Conservation (phyloP, 805 yeast genomes). For the Candida insectalens region DNA sequence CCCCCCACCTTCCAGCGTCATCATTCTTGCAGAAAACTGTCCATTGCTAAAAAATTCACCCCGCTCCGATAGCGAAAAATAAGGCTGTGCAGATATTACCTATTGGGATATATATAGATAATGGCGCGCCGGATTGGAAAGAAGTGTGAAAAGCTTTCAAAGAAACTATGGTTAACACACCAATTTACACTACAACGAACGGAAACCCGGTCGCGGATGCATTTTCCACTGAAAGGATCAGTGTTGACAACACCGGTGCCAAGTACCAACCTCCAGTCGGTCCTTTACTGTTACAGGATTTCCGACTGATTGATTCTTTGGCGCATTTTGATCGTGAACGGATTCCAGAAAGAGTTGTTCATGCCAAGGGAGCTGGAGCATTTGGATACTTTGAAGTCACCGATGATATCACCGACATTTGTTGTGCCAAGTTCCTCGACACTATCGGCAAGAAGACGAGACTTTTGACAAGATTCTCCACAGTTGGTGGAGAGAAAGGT, state of each 20-base stretch:
- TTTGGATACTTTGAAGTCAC: constrained; percentile 82
- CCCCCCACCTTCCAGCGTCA: no score
- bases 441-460: constrained; percentile 74
- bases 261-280: constrained; percentile 34
- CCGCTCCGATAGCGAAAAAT: no score
- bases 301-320: constrained; percentile 66
- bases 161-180: constrained; percentile 31
- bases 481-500: constrained; percentile 81
- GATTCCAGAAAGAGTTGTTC: constrained; percentile 88
- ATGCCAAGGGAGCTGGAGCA: constrained; percentile 91
- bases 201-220: constrained; percentile 75
- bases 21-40: no score
- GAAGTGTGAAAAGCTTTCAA: no score
- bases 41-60: no score
- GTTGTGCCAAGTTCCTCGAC: constrained; percentile 60
- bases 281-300: constrained; percentile 74
- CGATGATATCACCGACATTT: constrained; percentile 69
- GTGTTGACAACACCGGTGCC: constrained; percentile 33
- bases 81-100: no score
- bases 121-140: no score
- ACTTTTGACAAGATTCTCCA: constrained; percentile 67
- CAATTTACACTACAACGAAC: constrained; percentile 60
- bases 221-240: constrained; percentile 66
- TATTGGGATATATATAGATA: no score
- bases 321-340: constrained; percentile 88